Evolutionary conservation across 306 rosid species (phyloP).

Genomic region (Trifolium dubium): DNA sequence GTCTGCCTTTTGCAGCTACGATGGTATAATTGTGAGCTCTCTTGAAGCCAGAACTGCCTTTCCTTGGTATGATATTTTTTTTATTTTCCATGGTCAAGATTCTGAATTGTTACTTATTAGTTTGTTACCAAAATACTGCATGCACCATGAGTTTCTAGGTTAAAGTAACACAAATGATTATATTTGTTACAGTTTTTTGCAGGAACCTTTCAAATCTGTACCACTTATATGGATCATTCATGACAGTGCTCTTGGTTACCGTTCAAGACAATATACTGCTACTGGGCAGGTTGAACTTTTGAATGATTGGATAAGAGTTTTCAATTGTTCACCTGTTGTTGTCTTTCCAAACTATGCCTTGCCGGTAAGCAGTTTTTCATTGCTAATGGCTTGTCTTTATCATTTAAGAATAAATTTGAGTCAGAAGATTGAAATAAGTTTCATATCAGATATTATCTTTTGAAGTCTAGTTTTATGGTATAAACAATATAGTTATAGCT

Average conservation of each 20-base stretch:
- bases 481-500: constrained; percentile 20
- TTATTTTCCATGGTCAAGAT: constrained; percentile 26
- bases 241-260: constrained; percentile 77
- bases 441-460: constrained; percentile 9
- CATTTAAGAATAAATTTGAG: constrained; percentile 12
- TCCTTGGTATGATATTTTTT: constrained; percentile 73
- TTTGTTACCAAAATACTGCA: constrained; percentile 34
- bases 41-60: constrained; percentile 72
- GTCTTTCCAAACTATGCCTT: constrained; percentile 88
- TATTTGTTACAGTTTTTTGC: constrained; percentile 85
- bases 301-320: constrained; percentile 86
- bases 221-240: constrained; percentile 90
- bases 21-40: constrained; percentile 84
- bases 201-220: constrained; percentile 95
- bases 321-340: constrained; percentile 89
- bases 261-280: constrained; percentile 61
- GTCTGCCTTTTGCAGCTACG: constrained; percentile 65
- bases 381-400: constrained; percentile 26
- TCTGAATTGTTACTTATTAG: constrained; percentile 14
- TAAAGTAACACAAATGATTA: constrained; percentile 57
- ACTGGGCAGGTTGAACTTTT: constrained; percentile 64
- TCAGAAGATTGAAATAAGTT: constrained; percentile 1
- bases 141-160: constrained; percentile 31
- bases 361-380: constrained; percentile 63
- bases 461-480: constrained; percentile 16